Evolutionary conservation across 768 basidiomycete species (phyloP).

Genomic region (Podaxis rugospora): DNA sequence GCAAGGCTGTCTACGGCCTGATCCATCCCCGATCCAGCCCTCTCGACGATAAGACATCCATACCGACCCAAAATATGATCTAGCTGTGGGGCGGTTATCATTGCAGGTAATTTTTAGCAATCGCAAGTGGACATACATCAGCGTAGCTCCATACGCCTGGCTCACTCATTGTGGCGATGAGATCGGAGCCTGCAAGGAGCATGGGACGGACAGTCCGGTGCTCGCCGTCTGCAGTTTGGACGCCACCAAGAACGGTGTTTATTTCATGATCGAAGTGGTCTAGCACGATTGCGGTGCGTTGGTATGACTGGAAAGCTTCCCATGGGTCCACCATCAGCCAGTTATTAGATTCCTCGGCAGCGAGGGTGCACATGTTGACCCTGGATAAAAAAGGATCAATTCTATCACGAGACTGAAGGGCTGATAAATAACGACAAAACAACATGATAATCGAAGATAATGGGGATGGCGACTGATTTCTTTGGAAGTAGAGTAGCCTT

Average conservation of each 20-base stretch:
- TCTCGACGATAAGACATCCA: constrained; percentile 92
- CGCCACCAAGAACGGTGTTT: constrained; percentile 80
- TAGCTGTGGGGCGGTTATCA: constrained; percentile 45
- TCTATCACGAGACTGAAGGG: constrained; percentile 18
- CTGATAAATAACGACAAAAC: constrained; percentile 7
- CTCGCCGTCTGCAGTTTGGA: constrained; percentile 69
- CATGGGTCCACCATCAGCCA: constrained; percentile 99
- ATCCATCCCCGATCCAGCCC: constrained; percentile 89
- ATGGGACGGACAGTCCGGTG: constrained; percentile 77
- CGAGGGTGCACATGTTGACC: constrained; percentile 84
- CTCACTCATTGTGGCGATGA: constrained; percentile 97
- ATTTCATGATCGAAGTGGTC: constrained; percentile 97
- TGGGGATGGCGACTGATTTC: not conserved
- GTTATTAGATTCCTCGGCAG: constrained; percentile 82
- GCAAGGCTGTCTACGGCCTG: constrained; percentile 74
- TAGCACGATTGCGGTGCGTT: constrained; percentile 93
- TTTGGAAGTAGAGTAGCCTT: not conserved
- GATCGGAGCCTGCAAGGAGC: constrained; percentile 96
- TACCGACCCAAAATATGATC: constrained; percentile 95
- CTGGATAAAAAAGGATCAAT: constrained; percentile 36
- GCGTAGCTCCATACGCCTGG: constrained; percentile 96
- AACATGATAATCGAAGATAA: constrained; percentile 9
- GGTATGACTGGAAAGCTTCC: constrained; percentile 95
- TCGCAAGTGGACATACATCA: constrained; percentile 62
- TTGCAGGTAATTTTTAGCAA: constrained; percentile 2